A percentile compares a stretch with the other conserved stretches of the same genome.
phyloP scores from a whole-genome alignment of 2,329 filamentous ascomycete genomes.

The Alternaria atra region DNA sequence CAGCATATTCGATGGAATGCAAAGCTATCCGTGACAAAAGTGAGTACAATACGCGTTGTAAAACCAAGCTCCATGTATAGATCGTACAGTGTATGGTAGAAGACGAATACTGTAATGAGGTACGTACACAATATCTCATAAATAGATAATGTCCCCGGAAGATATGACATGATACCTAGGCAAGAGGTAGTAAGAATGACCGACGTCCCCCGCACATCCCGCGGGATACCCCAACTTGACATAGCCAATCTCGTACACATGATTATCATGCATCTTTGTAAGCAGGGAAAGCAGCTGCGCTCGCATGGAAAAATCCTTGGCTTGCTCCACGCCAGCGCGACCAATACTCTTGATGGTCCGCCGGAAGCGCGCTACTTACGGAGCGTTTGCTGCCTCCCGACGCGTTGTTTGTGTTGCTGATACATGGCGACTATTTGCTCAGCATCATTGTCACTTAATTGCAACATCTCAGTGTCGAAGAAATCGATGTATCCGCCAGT shows the following conservation, averaged over 20 bases:
- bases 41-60: not conserved
- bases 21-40: not conserved
- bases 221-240: not conserved
- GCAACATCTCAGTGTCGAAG: slow-evolving; percentile 13
- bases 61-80: not conserved
- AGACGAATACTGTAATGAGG: not conserved
- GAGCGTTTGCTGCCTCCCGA: not conserved
- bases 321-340: not conserved
- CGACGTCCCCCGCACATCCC: not conserved
- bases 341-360: not conserved
- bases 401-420: not conserved
- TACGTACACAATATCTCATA: not conserved
- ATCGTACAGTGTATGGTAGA: too few relatives aligned
- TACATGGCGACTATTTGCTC: not conserved
- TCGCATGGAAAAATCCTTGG: not conserved
- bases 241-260: not conserved
- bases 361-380: not conserved
- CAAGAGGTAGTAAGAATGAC: not conserved
- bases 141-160: not conserved
- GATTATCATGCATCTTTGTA: not conserved
- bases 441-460: not conserved
- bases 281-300: not conserved
- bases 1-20: not conserved
- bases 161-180: not conserved
- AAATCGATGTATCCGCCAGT: slow-evolving; percentile 4